Evolutionary conservation across 306 rosid species (phyloP), one percentile per base, ranked within the genome.

Genomic region (Parietaria judaica): DNA sequence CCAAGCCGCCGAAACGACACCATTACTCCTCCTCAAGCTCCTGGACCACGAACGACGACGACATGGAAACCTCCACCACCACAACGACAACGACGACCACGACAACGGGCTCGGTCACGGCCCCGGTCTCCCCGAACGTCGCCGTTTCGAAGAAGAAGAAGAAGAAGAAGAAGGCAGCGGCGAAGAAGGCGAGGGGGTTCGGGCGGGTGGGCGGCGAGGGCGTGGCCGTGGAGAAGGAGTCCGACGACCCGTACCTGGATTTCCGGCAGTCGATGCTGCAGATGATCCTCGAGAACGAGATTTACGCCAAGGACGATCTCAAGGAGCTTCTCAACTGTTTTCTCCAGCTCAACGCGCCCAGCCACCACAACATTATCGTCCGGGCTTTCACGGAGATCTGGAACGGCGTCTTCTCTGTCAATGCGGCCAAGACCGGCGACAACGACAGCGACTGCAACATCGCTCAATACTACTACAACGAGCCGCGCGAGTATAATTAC

Each of bases 321-420:
- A 69, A 84, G 1, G 83, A 86, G 61, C 94, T 92, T 65, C 89
- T 92, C 13, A 79, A 80, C 35, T 88, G 95, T 14, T 92, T 92
- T 67, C 77, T 92, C 74, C 88, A 84, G 79, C 83, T 92, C 14
- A 92, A 92, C 71, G 75, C 94, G 0, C 82, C 92, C 1, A 61
- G 81, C 48, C 79, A 86, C 76, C 99, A 92, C 64, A 88, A 83
- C 6, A 78, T 84, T 14, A 92, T 92, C 2, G 78, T 92, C 6
- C 70, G 88, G 45, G 99, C 87, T 51, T 92, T 92, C 68, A 83
- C 87, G 43, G 99, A 92, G 76, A 88, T 92, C 74, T 92, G 99
- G 95, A 84, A 92, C 47, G 86, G 86, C 0, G 94, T 92, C 17
- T 92, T 81, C 70, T 80, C 96, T 0, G 76, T 78, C 12, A 71